phyloP scores from a whole-genome alignment of 495 filamentous ascomycete genomes.

The Xylaria longipes region DNA sequence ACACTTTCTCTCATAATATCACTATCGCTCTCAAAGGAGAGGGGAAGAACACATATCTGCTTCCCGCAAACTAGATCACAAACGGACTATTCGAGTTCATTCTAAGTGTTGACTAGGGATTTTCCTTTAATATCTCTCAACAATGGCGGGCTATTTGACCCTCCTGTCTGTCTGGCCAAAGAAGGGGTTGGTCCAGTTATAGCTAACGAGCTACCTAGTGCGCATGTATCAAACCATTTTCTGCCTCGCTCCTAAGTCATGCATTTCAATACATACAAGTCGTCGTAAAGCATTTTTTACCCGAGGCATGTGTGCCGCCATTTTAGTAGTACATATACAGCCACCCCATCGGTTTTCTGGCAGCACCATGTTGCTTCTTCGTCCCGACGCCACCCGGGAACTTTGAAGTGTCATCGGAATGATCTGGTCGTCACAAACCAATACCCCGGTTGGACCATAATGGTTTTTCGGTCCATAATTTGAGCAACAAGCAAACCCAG shows the following conservation, averaged over 20 bases:
- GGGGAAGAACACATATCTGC: background rate
- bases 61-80: background rate
- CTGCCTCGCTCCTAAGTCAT: background rate
- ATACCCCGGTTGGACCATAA: background rate
- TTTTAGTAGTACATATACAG: conserved; percentile 27
- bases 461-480: background rate
- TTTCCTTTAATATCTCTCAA: background rate
- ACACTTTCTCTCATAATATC: background rate
- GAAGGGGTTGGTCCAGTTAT: background rate
- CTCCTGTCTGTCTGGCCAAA: background rate
- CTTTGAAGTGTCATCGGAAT: background rate
- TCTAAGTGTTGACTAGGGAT: background rate
- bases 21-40: background rate
- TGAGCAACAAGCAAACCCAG: conserved; percentile 1
- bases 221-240: background rate
- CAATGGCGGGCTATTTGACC: background rate
- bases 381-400: background rate
- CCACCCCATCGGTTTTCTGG: background rate
- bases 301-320: conserved; percentile 16
- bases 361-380: background rate
- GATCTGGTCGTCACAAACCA: conserved; percentile 1
- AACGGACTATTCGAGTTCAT: background rate
- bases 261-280: conserved; percentile 24
- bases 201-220: conserved; percentile 15
- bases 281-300: conserved; percentile 17